A percentile compares a stretch with the other conserved stretches of the same genome.
phyloP scores from a whole-genome alignment of 495 filamentous ascomycete species.

The Neurospora sp. region DNA sequence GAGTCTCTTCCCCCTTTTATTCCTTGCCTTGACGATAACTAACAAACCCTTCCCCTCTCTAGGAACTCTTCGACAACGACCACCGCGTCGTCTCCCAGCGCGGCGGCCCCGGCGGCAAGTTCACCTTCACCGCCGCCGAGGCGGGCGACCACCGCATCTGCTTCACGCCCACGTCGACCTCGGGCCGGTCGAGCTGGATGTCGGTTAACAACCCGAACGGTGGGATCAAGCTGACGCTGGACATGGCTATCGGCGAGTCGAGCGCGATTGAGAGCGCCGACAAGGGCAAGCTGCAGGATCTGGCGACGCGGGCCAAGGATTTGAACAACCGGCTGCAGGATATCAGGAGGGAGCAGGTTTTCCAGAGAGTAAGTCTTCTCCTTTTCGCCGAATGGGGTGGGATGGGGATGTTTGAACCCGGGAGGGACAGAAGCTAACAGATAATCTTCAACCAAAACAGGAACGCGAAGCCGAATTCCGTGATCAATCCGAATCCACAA shows the following conservation, averaged over 20 bases:
- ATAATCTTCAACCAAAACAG: conserved; percentile 30
- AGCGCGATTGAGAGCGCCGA: conserved; percentile 89
- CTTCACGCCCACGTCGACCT: conserved; percentile 66
- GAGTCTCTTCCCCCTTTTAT: too few species aligned
- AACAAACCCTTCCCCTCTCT: conserved; percentile 1
- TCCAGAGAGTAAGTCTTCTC: conserved; percentile 69
- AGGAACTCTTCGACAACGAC: conserved; percentile 96
- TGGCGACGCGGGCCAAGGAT: conserved; percentile 82
- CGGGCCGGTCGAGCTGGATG: conserved; percentile 57
- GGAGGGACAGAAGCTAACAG: conserved; percentile 1
- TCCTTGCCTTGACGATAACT: neutral
- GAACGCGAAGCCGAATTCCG: conserved; percentile 97
- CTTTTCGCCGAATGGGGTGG: neutral
- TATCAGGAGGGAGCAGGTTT: conserved; percentile 88
- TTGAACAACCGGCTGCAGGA: conserved; percentile 81
- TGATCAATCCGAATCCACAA: conserved; percentile 91
- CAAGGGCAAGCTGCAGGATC: conserved; percentile 86
- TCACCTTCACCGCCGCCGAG: conserved; percentile 94
- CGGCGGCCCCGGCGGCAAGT: conserved; percentile 64
- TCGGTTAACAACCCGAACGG: conserved; percentile 51
- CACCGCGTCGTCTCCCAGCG: conserved; percentile 87
- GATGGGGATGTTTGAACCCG: neutral
- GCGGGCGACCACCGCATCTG: conserved; percentile 90
- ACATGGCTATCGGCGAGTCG: conserved; percentile 92
- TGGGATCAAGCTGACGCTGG: conserved; percentile 72